Percentiles rank a stretch among this genome's conserved stretches.
phyloP scores from a whole-genome alignment of 2,329 filamentous ascomycete species.

The Thielaviopsis cerberus region DNA sequence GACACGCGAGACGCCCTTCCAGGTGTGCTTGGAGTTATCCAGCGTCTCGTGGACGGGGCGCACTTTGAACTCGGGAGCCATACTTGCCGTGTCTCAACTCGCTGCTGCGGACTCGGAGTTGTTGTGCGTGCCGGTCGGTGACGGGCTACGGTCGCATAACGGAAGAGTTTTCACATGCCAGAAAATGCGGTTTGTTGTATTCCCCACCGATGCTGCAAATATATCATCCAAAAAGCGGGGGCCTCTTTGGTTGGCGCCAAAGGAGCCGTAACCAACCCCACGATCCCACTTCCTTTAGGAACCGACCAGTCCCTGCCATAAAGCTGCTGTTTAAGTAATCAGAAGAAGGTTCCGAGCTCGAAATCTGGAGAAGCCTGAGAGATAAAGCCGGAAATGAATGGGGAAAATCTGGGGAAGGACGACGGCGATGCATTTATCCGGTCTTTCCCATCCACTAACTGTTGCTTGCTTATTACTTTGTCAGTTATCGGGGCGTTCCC shows the following conservation, averaged over 20 bases:
- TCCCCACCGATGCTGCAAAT: too few species aligned
- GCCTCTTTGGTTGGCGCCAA: neutral
- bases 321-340: neutral
- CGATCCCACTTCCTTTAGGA: neutral
- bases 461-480: neutral
- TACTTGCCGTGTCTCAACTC: conserved; percentile 13
- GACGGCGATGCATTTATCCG: neutral
- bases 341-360: neutral
- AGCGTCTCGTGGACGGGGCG: conserved; percentile 25
- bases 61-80: conserved; percentile 23
- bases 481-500: neutral
- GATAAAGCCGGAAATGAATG: neutral
- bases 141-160: neutral
- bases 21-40: conserved; percentile 23
- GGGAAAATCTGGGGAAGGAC: neutral
- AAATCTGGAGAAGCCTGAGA: neutral
- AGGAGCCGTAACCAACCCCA: neutral
- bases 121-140: neutral
- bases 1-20: conserved; percentile 26
- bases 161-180: neutral
- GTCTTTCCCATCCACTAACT: neutral
- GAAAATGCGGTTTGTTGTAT: too few species aligned
- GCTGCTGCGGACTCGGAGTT: conserved; percentile 14
- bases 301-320: neutral
- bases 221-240: too few species aligned